phyloP scores from a whole-genome alignment of 129 eudicot species.

The Deinandra increscens region DNA sequence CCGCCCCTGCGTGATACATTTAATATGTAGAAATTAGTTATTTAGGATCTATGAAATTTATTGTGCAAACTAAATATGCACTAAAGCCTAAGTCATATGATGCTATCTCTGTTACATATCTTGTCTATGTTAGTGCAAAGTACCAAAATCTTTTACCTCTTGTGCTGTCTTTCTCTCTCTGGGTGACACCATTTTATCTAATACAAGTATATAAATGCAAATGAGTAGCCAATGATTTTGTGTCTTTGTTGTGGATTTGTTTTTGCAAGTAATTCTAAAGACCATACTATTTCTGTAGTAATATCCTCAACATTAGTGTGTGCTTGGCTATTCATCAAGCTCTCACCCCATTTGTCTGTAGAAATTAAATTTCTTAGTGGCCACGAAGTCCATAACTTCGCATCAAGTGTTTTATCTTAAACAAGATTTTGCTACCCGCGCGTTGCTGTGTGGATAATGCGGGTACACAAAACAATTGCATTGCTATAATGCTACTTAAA shows the following conservation, averaged over 20 bases:
- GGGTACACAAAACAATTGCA: too few species aligned
- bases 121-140: too few species aligned
- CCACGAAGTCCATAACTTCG: neutral
- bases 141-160: too few species aligned
- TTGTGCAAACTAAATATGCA: neutral
- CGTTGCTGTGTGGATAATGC: too few species aligned
- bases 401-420: too few species aligned
- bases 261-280: neutral
- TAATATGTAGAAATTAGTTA: constrained; percentile 2
- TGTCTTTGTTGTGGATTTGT: neutral
- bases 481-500: too few species aligned
- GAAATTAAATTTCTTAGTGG: neutral
- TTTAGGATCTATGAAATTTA: neutral
- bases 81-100: neutral
- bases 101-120: neutral
- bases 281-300: neutral
- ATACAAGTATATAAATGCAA: too few species aligned
- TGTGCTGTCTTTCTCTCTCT: too few species aligned
- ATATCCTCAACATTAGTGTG: neutral
- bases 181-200: too few species aligned
- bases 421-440: too few species aligned
- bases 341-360: neutral
- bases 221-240: neutral
- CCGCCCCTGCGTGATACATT: constrained; percentile 13
- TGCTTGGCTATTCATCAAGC: neutral